phyloP scores from a whole-genome alignment of 1,284 basidiomycete species.

The Heterobasidion parviporum region DNA sequence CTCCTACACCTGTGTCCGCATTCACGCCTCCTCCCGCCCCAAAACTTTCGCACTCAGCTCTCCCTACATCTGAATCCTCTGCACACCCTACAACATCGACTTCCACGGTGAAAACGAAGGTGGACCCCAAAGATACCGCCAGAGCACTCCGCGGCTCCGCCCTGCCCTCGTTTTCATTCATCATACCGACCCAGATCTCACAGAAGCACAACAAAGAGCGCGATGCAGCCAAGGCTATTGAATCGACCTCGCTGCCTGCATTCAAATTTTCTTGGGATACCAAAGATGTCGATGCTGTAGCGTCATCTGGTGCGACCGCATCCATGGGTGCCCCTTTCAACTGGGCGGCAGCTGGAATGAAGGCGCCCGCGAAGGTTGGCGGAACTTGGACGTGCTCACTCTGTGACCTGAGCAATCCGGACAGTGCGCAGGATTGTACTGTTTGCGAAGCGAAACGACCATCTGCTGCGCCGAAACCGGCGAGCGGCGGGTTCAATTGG shows the following conservation, averaged over 20 bases:
- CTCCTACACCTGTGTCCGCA: not conserved
- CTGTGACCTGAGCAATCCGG: slow-evolving; percentile 34
- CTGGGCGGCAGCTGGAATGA: slow-evolving; percentile 45
- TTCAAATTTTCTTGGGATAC: slow-evolving; percentile 10
- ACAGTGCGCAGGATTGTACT: slow-evolving; percentile 6
- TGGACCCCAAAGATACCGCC: slow-evolving; percentile 24
- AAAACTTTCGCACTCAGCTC: not conserved
- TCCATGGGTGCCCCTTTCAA: slow-evolving; percentile 26
- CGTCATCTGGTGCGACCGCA: too few relatives aligned
- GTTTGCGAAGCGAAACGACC: slow-evolving; percentile 15
- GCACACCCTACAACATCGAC: slow-evolving; percentile 19
- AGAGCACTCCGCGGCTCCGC: slow-evolving; percentile 19
- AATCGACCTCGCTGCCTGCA: slow-evolving; percentile 5
- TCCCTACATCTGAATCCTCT: slow-evolving; percentile 17
- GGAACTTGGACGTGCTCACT: slow-evolving; percentile 34
- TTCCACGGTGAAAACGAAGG: slow-evolving; percentile 11
- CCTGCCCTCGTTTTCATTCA: slow-evolving; percentile 38
- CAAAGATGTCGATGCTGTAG: not conserved
- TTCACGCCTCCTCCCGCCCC: not conserved
- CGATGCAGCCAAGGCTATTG: slow-evolving; percentile 1
- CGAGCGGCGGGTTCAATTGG: slow-evolving; percentile 38
- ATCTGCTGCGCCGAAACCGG: not conserved
- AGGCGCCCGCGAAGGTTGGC: slow-evolving; percentile 24
- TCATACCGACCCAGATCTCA: slow-evolving; percentile 1
- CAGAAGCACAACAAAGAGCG: slow-evolving; percentile 6